Percentiles rank a stretch among this genome's conserved stretches.
phyloP scores from a whole-genome alignment of 1,139 yeast species.

The Taiozyma sp. region DNA sequence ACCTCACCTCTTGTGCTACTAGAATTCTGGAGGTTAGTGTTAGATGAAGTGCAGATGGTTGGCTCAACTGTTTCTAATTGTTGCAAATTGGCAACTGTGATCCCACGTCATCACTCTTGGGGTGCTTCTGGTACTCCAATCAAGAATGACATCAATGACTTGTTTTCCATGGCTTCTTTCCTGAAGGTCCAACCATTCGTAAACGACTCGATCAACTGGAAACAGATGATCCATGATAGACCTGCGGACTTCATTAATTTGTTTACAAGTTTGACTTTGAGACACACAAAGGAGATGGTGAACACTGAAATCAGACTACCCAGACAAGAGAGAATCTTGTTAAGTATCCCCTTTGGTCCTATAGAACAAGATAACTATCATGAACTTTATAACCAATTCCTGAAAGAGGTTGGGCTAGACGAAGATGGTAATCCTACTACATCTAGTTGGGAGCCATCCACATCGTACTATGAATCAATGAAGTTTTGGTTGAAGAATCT shows the following conservation, averaged over 20 bases:
- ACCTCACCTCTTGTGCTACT: slow-evolving; percentile 77
- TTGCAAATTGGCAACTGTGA: slow-evolving; percentile 70
- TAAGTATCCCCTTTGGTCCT: slow-evolving; percentile 70
- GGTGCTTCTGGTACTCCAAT: slow-evolving; percentile 96
- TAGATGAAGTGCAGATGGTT: slow-evolving; percentile 95
- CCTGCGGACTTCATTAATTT: slow-evolving; percentile 40
- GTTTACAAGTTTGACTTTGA: slow-evolving; percentile 47
- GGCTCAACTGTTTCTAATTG: slow-evolving; percentile 68
- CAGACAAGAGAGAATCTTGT: slow-evolving; percentile 60
- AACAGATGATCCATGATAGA: slow-evolving; percentile 18
- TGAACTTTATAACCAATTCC: slow-evolving; percentile 53
- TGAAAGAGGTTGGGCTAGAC: slow-evolving; percentile 53
- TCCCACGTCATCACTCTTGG: slow-evolving; percentile 90
- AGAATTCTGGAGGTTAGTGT: slow-evolving; percentile 85
- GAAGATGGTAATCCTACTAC: slow-evolving; percentile 49
- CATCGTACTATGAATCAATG: slow-evolving; percentile 40
- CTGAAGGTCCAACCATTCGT: slow-evolving; percentile 62
- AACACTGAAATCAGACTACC: slow-evolving; percentile 73
- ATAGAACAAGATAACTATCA: slow-evolving; percentile 82
- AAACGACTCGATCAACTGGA: slow-evolving; percentile 29
- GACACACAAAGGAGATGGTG: slow-evolving; percentile 86
- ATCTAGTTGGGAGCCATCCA: slow-evolving; percentile 47
- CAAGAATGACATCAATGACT: slow-evolving; percentile 55
- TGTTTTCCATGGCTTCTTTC: slow-evolving; percentile 65
- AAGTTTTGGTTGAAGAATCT: slow-evolving; percentile 61